Base-by-base conservation (phyloP, 345 rosid species). In the Isatis tinctoria region DNA sequence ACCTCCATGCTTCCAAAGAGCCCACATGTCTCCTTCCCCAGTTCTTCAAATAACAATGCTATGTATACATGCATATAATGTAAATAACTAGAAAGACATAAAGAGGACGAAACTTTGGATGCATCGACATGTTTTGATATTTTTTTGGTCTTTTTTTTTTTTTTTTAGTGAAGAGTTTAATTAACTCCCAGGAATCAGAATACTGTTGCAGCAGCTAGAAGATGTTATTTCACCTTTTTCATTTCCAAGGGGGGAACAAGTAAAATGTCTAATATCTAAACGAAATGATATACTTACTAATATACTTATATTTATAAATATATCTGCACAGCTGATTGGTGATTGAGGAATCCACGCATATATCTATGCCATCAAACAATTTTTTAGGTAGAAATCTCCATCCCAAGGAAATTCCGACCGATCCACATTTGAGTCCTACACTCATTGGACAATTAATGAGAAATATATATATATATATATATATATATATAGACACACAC, bases 21-120 rank as follows among this genome's bases (percentile, higher is more conserved):
- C 90, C 90, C 87, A 82, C 86, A 84, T 83, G 86, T 84, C 62
- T 79, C 84, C 27, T 67, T 41, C 64, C 75, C 41, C 65, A 63
- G 58, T 57, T 64, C 72, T 65, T 57, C 72, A 37, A 57, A 70
- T 36, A 76, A 76, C 52, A 47, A 1, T 24, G 35, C 32, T 65
- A 32, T 10, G 8, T 57, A 66, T n/a, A 59, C 9, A 43, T 26
- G 47, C 27, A 67, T 61, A 61, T 32, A 22, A 3, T 59, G 32
- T n/a, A 30, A 57, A 8, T 51, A 28, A 22, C 26, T 48, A 74
- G 28, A 27, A 51, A 43, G 63, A 52, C 63, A 60, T 37, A 14
- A 14, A 60, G 8, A 44, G 58, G 49, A 43, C 27, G 74, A 82
- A 76, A 78, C 85, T 81, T 88, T 77, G 87, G 83, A 83, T 80